Conservation (phyloP, 2,329 filamentous ascomycete species). For the Colletotrichum incanum region DNA sequence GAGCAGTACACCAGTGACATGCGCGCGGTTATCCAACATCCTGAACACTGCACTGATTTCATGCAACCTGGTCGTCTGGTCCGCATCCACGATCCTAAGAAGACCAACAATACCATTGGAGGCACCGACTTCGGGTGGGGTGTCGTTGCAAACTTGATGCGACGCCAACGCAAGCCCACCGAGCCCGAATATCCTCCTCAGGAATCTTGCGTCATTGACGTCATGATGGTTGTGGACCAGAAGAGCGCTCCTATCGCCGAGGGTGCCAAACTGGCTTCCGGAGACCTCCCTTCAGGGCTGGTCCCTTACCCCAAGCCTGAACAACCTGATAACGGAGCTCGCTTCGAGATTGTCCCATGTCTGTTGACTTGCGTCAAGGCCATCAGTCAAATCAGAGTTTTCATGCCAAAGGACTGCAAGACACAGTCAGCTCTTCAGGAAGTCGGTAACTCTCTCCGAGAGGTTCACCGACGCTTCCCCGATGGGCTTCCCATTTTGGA, state of each 20-base stretch:
- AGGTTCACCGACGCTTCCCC: slow-evolving; percentile 90
- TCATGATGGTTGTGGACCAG: slow-evolving; percentile 76
- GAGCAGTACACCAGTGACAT: slow-evolving; percentile 90
- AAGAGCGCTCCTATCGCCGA: slow-evolving; percentile 63
- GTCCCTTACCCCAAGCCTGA: slow-evolving; percentile 75
- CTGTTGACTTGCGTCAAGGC: slow-evolving; percentile 88
- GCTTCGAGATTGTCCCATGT: slow-evolving; percentile 88
- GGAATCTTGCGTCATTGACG: slow-evolving; percentile 86
- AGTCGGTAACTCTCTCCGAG: slow-evolving; percentile 79
- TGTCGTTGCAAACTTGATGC: slow-evolving; percentile 82
- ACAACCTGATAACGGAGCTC: slow-evolving; percentile 61
- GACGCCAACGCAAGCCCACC: slow-evolving; percentile 77
- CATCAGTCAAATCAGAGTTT: slow-evolving; percentile 87
- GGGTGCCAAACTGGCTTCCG: slow-evolving; percentile 50
- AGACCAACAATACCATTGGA: slow-evolving; percentile 53
- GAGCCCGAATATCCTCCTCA: slow-evolving; percentile 80
- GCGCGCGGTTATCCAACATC: slow-evolving; percentile 91
- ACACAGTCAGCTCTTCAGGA: slow-evolving; percentile 76
- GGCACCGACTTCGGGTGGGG: slow-evolving; percentile 95
- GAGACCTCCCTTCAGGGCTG: slow-evolving; percentile 75
- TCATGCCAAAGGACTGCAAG: slow-evolving; percentile 84
- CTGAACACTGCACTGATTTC: slow-evolving; percentile 87
- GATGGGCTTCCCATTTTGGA: slow-evolving; percentile 92
- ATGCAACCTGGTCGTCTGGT: slow-evolving; percentile 91
- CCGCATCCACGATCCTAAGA: slow-evolving; percentile 81